These are phyloP conservation scores for Curvularia lunata DNA, from an alignment of 2,329 filamentous ascomycete genomes.

Conservation along the genomic window DNA sequence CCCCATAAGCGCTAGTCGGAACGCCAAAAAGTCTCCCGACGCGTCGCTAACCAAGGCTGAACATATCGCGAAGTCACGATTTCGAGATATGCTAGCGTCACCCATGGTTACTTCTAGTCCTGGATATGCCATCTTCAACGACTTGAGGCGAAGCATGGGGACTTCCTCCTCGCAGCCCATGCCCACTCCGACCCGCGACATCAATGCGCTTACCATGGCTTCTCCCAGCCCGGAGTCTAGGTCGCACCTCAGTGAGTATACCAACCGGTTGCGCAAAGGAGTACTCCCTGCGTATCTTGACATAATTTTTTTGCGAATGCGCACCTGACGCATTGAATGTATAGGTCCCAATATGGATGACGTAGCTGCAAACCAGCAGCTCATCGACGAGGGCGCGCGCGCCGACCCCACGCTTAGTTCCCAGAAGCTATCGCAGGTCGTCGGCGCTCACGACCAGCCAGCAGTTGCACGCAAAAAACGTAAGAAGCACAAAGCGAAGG, in stretches of 20 bases:
- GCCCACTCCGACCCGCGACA: conserved; percentile 1
- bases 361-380: conserved; percentile 29
- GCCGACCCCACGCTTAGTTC: conserved; percentile 4
- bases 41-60: conserved; percentile 1
- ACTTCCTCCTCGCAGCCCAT: conserved; percentile 27
- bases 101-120: conserved; percentile 2
- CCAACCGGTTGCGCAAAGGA: conserved; percentile 1
- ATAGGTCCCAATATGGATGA: conserved; percentile 30
- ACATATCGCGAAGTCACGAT: background rate
- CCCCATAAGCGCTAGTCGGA: background rate
- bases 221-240: conserved; percentile 14
- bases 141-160: conserved; percentile 19
- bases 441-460: background rate
- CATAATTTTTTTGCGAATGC: background rate
- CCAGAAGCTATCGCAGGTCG: background rate
- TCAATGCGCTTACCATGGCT: conserved; percentile 7
- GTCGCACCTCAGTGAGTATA: conserved; percentile 27
- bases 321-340: conserved; percentile 17
- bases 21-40: background rate
- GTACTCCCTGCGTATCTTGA: background rate
- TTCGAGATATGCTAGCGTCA: background rate
- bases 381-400: conserved; percentile 21
- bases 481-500: conserved; percentile 3
- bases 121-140: conserved; percentile 7
- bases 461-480: background rate